Percentiles rank a stretch among this genome's conserved stretches.
Conservation (phyloP, 495 filamentous ascomycete species). For the Elasticomyces elasticus region DNA sequence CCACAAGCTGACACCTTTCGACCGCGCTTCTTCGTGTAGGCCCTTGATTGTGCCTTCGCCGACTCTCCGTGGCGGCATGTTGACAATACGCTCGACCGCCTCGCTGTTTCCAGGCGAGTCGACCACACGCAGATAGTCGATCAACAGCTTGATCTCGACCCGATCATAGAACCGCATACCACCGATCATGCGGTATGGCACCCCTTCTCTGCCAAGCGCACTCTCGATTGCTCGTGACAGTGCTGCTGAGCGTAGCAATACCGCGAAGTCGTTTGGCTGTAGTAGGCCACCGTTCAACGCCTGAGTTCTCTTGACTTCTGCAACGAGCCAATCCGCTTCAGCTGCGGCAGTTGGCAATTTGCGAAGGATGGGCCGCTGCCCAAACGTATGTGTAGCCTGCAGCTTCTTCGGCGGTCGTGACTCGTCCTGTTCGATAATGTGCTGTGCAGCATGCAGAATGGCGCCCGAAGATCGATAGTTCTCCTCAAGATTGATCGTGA, state of each 20-base stretch:
- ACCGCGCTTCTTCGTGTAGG: constrained; percentile 63
- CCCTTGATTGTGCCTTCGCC: constrained; percentile 69
- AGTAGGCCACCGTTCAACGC: constrained; percentile 64
- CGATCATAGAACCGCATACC: constrained; percentile 89
- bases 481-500: constrained; percentile 68
- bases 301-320: constrained; percentile 65
- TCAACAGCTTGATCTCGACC: constrained; percentile 73
- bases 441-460: constrained; percentile 72
- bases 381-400: constrained; percentile 68
- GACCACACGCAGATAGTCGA: constrained; percentile 84
- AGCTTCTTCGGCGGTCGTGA: constrained; percentile 68
- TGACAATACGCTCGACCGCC: constrained; percentile 74
- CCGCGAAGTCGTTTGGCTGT: constrained; percentile 67
- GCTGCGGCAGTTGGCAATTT: constrained; percentile 58
- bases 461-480: constrained; percentile 91
- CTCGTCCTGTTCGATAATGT: constrained; percentile 86
- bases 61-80: constrained; percentile 69
- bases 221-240: constrained; percentile 79
- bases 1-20: constrained; percentile 62
- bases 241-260: constrained; percentile 73
- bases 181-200: constrained; percentile 91
- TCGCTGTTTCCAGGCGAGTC: constrained; percentile 84
- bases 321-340: constrained; percentile 83
- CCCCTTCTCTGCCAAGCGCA: constrained; percentile 71
- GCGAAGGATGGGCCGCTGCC: constrained; percentile 75